Percentiles rank a stretch among this genome's conserved stretches.
These are phyloP conservation scores for Kodamaea neixiangensis DNA, from an alignment of 805 yeast species.

Conservation along the genomic window DNA sequence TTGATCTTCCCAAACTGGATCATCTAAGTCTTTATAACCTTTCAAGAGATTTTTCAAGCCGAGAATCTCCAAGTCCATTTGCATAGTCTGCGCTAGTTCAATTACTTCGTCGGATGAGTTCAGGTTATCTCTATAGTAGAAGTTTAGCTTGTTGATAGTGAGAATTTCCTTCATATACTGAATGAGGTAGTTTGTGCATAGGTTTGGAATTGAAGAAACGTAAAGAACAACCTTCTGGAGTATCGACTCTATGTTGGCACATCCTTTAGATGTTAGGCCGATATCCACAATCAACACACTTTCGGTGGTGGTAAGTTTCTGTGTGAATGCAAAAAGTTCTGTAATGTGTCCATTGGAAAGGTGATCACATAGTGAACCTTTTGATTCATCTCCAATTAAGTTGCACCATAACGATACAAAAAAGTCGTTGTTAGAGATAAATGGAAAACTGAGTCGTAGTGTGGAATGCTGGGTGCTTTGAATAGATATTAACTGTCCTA, in stretches of 20 bases:
- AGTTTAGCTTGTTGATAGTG: conserved; percentile 46
- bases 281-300: conserved; percentile 52
- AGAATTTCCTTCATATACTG: conserved; percentile 48
- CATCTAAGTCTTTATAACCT: conserved; percentile 37
- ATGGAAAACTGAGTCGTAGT: conserved; percentile 51
- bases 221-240: conserved; percentile 35
- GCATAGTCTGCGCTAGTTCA: conserved; percentile 39
- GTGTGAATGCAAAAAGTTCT: conserved; percentile 43
- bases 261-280: conserved; percentile 49
- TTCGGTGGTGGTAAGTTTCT: conserved; percentile 36
- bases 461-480: conserved; percentile 1
- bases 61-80: conserved; percentile 30
- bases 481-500: conserved; percentile 8
- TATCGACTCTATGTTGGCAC: conserved; percentile 34
- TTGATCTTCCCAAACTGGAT: conserved; percentile 1
- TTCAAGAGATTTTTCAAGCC: conserved; percentile 44
- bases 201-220: conserved; percentile 14
- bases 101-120: conserved; percentile 54
- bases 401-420: conserved; percentile 53
- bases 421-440: conserved; percentile 14
- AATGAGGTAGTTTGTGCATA: conserved; percentile 28
- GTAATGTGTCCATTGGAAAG: conserved; percentile 39
- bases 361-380: conserved; percentile 47
- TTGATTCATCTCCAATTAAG: conserved; percentile 63
- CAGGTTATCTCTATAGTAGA: conserved; percentile 38